Evolutionary conservation across 371 early-diverging fungal species (phyloP), one percentile per base, ranked within the genome.

Genomic region (Mortierella sp.): DNA sequence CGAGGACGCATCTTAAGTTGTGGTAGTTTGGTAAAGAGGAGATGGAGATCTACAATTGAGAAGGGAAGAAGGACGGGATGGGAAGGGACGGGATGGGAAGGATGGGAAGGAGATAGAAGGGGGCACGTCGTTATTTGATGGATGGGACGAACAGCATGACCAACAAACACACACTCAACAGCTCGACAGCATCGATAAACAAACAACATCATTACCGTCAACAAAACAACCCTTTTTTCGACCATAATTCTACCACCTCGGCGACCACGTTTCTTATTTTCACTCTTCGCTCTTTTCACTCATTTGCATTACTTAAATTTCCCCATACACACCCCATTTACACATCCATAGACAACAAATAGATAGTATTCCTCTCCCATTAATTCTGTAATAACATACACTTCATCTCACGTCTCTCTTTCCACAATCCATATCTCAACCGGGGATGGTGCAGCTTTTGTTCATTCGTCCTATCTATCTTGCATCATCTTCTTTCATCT

Each of bases 1-100:
- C 82, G 0, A 75, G 80, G 71, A 72, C 72, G 68, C 77, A 78
- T 44, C 38, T 86, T 13, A 82, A 78, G 73, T 21, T 86, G 31
- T 86, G 87, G 87, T 86, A 68, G 79, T 14, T 6, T 21, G 24
- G 55, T 55, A 44, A n/a, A n/a, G n/a, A n/a, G 54, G 58, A 70
- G 42, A 26, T 16, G 26, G 58, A 58, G 58, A 7, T 21, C 54
- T 38, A 38, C 42, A 13, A 11, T 11, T 54, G 54, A 54, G 58
- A 28, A 11, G 7, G 44, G 44, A 38, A 14, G 63, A 34, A 63
- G 7, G 34, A 34, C 21, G 63, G 63, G 63, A 34, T 34, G n/a
- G 55, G n/a, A n/a, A 21, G 55, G 55, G 54, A 48, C 2, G 50
- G 50, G 8, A 16, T 1, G 50, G 50, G 50, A 48, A 24, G 24